Percentiles rank a stretch among this genome's conserved stretches.
Conservation (phyloP, 2,329 filamentous ascomycete species). For the Xylaria sp. region DNA sequence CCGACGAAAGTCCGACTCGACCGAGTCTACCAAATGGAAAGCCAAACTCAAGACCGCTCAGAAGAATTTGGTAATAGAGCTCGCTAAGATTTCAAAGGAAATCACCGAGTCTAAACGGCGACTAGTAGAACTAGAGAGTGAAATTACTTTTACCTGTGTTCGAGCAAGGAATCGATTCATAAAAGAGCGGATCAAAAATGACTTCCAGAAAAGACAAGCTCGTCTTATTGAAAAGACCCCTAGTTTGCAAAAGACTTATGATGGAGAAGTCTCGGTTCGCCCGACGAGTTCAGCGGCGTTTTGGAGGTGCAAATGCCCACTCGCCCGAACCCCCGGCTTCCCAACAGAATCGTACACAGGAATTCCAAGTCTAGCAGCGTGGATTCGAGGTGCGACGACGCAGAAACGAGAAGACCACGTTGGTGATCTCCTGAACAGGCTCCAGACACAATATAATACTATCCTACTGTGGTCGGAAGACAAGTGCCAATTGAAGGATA, state of each 20-base stretch:
- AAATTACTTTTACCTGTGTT: conserved; percentile 13
- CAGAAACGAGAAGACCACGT: conserved; percentile 20
- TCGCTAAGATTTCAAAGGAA: neutral
- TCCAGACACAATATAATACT: conserved; percentile 21
- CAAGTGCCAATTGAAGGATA: neutral
- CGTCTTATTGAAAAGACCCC: neutral
- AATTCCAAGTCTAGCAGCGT: conserved; percentile 23
- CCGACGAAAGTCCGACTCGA: no score
- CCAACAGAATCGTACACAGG: conserved; percentile 23
- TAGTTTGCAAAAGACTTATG: conserved; percentile 6
- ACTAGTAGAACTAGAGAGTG: neutral
- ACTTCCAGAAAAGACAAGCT: conserved; percentile 12
- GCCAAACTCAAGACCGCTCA: no score
- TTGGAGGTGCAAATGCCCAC: conserved; percentile 12
- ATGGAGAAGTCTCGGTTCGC: conserved; percentile 21
- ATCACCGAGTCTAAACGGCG: neutral
- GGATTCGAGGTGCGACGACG: conserved; percentile 24
- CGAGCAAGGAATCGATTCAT: conserved; percentile 6
- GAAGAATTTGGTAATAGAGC: no score
- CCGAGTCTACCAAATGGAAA: no score
- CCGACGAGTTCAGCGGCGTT: conserved; percentile 26
- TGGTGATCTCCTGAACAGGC: conserved; percentile 15
- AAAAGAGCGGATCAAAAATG: neutral
- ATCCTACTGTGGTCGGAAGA: conserved; percentile 21
- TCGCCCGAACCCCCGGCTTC: conserved; percentile 17